phyloP scores from a whole-genome alignment of 352 stramenopile genomes.

The Blastocystis sp. region DNA sequence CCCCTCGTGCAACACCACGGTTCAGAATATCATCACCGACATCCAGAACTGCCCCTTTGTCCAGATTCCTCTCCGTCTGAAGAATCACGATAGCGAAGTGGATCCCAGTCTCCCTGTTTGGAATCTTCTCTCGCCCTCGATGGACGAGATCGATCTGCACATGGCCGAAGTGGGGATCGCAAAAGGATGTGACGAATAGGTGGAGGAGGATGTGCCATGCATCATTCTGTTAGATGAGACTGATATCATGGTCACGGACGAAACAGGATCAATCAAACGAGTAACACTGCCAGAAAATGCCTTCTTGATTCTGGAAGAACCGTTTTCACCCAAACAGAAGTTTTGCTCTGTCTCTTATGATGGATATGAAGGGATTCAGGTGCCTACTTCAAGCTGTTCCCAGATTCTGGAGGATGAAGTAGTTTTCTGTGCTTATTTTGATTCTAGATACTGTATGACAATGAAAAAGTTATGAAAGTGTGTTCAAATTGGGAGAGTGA shows the following conservation, averaged over 20 bases:
- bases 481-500: conserved; percentile 23
- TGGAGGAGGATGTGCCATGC: not conserved
- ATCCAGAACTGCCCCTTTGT: conserved; percentile 56
- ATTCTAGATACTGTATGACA: not conserved
- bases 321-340: not conserved
- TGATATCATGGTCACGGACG: not conserved
- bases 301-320: not conserved
- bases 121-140: not conserved
- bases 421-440: not conserved
- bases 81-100: not conserved
- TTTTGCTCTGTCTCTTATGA: not conserved
- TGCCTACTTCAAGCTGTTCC: not conserved
- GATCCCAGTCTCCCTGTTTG: not conserved
- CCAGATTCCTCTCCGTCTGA: not conserved
- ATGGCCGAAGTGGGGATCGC: not conserved
- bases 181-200: not conserved
- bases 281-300: not conserved
- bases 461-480: not conserved
- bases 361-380: not conserved
- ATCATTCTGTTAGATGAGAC: not conserved
- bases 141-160: not conserved
- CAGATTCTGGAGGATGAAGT: not conserved
- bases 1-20: not conserved
- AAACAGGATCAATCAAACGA: too few species aligned
- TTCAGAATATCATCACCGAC: conserved; percentile 9